A percentile compares a stretch with the other conserved stretches of the same genome.
phyloP scores from a whole-genome alignment of 2,329 filamentous ascomycete genomes.

The Alternaria tenuissima region DNA sequence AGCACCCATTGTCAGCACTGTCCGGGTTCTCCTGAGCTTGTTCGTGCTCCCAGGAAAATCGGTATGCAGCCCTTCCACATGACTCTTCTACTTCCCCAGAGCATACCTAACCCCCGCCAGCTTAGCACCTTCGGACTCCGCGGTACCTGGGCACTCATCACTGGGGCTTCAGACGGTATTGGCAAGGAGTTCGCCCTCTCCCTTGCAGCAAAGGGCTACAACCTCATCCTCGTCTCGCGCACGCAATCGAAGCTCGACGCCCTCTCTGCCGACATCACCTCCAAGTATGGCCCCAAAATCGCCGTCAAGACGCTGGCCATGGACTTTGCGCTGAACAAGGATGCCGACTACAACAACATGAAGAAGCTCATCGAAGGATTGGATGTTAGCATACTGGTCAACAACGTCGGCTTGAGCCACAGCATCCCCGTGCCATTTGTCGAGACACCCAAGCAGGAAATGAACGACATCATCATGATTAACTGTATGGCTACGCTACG shows the following conservation, averaged over 20 bases:
- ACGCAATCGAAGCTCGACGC: slow-evolving; percentile 89
- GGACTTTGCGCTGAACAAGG: slow-evolving; percentile 85
- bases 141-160: slow-evolving; percentile 93
- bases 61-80: slow-evolving; percentile 40
- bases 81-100: slow-evolving; percentile 9
- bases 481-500: slow-evolving; percentile 92
- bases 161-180: slow-evolving; percentile 93
- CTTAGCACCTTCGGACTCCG: slow-evolving; percentile 89
- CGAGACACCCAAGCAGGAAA: slow-evolving; percentile 78
- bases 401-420: slow-evolving; percentile 97
- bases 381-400: slow-evolving; percentile 87
- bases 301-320: slow-evolving; percentile 84
- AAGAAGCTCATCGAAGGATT: slow-evolving; percentile 73
- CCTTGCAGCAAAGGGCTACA: slow-evolving; percentile 90
- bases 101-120: slow-evolving; percentile 48
- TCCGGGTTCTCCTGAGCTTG: slow-evolving; percentile 57
- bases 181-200: slow-evolving; percentile 96
- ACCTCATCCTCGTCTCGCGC: slow-evolving; percentile 91
- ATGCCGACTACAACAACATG: slow-evolving; percentile 80
- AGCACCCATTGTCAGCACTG: slow-evolving; percentile 55
- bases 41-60: slow-evolving; percentile 59
- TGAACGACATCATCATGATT: slow-evolving; percentile 90
- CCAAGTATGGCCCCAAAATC: slow-evolving; percentile 69
- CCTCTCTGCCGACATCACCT: slow-evolving; percentile 77
- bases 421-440: slow-evolving; percentile 90